Base-by-base conservation (phyloP, 805 yeast species). In the Lachancea dasiensis region DNA sequence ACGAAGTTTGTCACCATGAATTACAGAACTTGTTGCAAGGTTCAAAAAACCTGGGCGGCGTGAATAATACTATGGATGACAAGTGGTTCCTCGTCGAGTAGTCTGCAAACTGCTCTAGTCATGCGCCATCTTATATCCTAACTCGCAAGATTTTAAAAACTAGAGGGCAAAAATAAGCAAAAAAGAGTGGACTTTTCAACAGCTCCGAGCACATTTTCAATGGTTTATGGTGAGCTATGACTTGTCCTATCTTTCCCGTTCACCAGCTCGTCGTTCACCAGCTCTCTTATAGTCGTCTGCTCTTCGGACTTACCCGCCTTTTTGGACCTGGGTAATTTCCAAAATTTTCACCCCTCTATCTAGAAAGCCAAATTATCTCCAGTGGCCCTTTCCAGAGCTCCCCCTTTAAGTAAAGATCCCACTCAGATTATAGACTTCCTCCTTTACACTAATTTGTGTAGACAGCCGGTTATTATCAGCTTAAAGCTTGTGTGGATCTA, bases 61-160 rank as follows among this genome's bases (percentile, higher is more conserved):
- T 37, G 18, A 27, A 31, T 11, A 31, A 37, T 11, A 31, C 40
- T 6, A 31, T 37, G 25, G 40, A 37, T 20, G 51, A 48, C 29
- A 45, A 40, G 22, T 48, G 51, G 51, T 48, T 39, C 23, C 45
- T 48, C n/a, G 51, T 48, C 4, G 45, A 46, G 5, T 47, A n/a
- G n/a, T n/a, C n/a, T n/a, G n/a, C n/a, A n/a, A n/a, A n/a, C n/a
- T n/a, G n/a, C n/a, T n/a, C n/a, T n/a, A n/a, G n/a, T n/a, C n/a
- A n/a, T n/a, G n/a, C n/a, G n/a, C n/a, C n/a, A n/a, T n/a, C n/a
- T n/a, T n/a, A n/a, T n/a, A n/a, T n/a, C n/a, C n/a, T n/a, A n/a
- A n/a, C n/a, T n/a, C n/a, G n/a, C n/a, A n/a, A n/a, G n/a, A n/a
- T n/a, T n/a, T n/a, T n/a, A n/a, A n/a, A n/a, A n/a, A n/a, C n/a